phyloP scores from a whole-genome alignment of 2,329 filamentous ascomycete species.

The Xylaria sp. region DNA sequence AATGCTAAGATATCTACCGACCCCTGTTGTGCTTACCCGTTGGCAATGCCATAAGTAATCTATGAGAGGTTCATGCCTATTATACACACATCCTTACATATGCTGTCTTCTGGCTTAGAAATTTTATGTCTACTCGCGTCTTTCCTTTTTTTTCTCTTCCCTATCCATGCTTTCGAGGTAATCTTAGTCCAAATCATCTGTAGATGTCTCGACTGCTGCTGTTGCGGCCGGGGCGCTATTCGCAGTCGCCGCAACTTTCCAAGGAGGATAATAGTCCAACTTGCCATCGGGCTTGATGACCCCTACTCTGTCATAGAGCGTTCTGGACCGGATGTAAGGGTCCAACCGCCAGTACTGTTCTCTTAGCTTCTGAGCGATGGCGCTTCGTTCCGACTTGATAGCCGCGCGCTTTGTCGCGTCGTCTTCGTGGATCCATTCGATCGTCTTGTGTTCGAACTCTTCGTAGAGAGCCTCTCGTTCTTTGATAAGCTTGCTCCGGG shows the following conservation, averaged over 20 bases:
- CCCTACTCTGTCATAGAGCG: slow-evolving; percentile 83
- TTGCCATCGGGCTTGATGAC: slow-evolving; percentile 71
- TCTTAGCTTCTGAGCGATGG: slow-evolving; percentile 66
- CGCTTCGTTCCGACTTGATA: slow-evolving; percentile 62
- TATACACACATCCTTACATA: slow-evolving; percentile 1
- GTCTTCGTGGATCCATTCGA: slow-evolving; percentile 71
- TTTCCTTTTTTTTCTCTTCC: not conserved
- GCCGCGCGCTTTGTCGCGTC: slow-evolving; percentile 53
- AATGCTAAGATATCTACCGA: not conserved
- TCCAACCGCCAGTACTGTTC: slow-evolving; percentile 89
- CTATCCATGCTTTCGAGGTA: not conserved
- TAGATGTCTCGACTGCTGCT: slow-evolving; percentile 43
- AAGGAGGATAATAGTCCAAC: slow-evolving; percentile 69
- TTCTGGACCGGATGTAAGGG: slow-evolving; percentile 81
- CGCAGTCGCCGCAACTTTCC: slow-evolving; percentile 26
- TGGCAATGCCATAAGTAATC: not conserved
- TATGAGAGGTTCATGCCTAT: slow-evolving; percentile 5
- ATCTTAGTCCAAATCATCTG: slow-evolving; percentile 53
- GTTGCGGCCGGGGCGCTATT: slow-evolving; percentile 35
- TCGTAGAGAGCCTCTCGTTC: slow-evolving; percentile 70
- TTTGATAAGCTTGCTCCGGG: slow-evolving; percentile 66
- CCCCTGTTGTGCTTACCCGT: not conserved
- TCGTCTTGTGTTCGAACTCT: slow-evolving; percentile 75
- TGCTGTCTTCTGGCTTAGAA: not conserved
- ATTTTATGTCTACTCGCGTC: not conserved